Evolutionary conservation across 2,329 filamentous ascomycete genomes (phyloP).

Genomic region (Dryadomyces quercus-mongolicae): DNA sequence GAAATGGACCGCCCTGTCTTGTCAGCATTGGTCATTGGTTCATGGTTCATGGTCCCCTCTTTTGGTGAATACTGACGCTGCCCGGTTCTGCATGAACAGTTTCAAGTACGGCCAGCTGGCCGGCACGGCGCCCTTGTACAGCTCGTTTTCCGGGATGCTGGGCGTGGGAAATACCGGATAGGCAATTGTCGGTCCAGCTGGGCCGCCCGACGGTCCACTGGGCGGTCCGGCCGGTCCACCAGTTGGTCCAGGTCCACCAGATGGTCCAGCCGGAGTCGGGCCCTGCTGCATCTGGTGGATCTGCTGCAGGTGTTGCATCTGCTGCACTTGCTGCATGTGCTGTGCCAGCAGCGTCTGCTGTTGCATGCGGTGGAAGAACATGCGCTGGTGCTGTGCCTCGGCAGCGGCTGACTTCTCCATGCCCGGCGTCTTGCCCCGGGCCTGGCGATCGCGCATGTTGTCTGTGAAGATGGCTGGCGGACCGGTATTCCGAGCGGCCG

Average conservation of each 20-base stretch:
- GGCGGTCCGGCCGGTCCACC: background rate
- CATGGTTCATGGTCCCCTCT: too few species aligned
- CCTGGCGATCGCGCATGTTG: constrained; percentile 45
- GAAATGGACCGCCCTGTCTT: background rate
- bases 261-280: too few species aligned
- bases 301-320: background rate
- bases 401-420: constrained; percentile 31
- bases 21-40: background rate
- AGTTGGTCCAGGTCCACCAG: too few species aligned
- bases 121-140: background rate
- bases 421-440: constrained; percentile 46
- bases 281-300: background rate
- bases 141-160: background rate
- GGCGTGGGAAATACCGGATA: background rate
- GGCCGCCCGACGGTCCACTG: too few species aligned
- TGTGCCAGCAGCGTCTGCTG: background rate
- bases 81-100: background rate
- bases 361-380: background rate
- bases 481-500: background rate
- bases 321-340: background rate
- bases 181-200: background rate
- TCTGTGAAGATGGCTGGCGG: constrained; percentile 24
- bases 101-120: background rate
- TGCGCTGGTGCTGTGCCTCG: background rate
- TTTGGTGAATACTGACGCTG: background rate